phyloP scores from a whole-genome alignment of 768 basidiomycete species.

The Psilocybe cubensis region DNA sequence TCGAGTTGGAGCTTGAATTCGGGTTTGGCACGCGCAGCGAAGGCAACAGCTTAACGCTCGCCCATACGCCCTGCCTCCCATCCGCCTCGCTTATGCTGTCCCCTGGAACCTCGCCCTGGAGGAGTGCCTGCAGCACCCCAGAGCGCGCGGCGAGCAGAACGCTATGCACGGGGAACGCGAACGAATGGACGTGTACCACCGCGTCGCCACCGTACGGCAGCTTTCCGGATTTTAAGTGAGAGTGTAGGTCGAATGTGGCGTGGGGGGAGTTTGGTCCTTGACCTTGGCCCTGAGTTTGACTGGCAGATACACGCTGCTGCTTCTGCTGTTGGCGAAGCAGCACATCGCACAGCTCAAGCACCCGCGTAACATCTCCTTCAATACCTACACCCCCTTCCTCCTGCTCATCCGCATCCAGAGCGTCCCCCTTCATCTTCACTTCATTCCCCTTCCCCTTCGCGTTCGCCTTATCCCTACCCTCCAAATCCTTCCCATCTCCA shows the following conservation, averaged over 20 bases:
- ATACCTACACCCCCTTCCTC: conserved; percentile 44
- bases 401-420: conserved; percentile 32
- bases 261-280: too few species aligned
- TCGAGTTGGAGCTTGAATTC: too few species aligned
- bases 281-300: too few species aligned
- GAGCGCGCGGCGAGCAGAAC: conserved; percentile 69
- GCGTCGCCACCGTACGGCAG: conserved; percentile 65
- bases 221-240: too few species aligned
- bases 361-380: conserved; percentile 36
- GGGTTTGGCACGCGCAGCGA: conserved; percentile 25
- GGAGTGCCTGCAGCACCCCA: conserved; percentile 41
- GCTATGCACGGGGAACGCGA: conserved; percentile 64
- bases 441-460: not conserved
- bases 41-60: conserved; percentile 28
- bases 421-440: not conserved
- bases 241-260: too few species aligned
- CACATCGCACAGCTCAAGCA: conserved; percentile 37
- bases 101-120: too few species aligned
- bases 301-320: too few species aligned
- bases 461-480: not conserved
- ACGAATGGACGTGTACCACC: conserved; percentile 44
- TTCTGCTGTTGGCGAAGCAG: conserved; percentile 30
- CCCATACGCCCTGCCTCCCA: conserved; percentile 25
- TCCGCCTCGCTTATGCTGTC: conserved; percentile 10
- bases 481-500: too few species aligned